These are phyloP conservation scores for Coemansia sp. DNA, from an alignment of 192 early-diverging fungal genomes.

Conservation along the genomic window DNA sequence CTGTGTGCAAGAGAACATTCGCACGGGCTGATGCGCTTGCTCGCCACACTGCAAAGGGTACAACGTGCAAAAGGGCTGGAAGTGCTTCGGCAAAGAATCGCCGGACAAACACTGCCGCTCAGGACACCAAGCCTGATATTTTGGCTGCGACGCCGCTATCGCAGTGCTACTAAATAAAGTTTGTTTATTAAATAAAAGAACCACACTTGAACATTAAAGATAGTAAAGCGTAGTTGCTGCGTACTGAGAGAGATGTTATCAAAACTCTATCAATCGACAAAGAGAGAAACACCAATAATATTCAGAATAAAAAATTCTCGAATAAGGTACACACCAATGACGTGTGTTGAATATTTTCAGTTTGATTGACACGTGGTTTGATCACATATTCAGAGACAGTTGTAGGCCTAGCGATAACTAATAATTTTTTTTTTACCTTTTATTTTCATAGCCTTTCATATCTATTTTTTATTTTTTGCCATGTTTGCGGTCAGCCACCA, in stretches of 20 bases:
- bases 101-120: background rate
- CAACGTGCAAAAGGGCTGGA: slow-evolving; percentile 50
- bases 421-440: background rate
- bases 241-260: too few species aligned
- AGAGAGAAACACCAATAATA: too few species aligned
- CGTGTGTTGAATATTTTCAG: too few species aligned
- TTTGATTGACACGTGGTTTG: background rate
- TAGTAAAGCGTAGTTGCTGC: too few species aligned
- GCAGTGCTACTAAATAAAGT: too few species aligned
- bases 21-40: slow-evolving; percentile 52
- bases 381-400: background rate
- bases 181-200: too few species aligned
- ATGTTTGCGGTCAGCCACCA: slow-evolving; percentile 52
- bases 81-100: slow-evolving; percentile 6
- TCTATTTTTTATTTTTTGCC: background rate
- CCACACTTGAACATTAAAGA: too few species aligned
- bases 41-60: slow-evolving; percentile 51
- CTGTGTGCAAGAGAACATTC: slow-evolving; percentile 55
- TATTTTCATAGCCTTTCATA: too few species aligned
- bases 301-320: too few species aligned
- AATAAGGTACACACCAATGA: too few species aligned
- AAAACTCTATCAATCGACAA: too few species aligned
- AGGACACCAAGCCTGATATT: background rate
- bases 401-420: background rate
- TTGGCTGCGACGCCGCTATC: background rate